Evolutionary conservation across 2,329 filamentous ascomycete species (phyloP).

Genomic region (Colletotrichum godetiae): DNA sequence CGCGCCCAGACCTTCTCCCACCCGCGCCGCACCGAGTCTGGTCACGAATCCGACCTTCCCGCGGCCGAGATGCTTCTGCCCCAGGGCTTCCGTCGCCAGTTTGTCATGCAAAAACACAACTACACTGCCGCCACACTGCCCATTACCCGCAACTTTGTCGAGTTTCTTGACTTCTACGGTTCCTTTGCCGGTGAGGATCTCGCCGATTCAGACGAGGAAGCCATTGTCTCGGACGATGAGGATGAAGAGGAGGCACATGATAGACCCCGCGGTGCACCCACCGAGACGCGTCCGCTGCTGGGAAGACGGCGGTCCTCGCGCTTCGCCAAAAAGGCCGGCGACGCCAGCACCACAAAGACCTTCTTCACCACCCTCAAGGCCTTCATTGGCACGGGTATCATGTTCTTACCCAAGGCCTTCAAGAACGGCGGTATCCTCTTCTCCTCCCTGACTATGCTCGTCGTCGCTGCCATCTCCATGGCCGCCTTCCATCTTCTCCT

Average conservation of each 20-base stretch:
- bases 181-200: conserved; percentile 81
- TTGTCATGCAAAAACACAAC: conserved; percentile 50
- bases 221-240: conserved; percentile 56
- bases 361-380: conserved; percentile 85
- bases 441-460: conserved; percentile 75
- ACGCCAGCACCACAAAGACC: conserved; percentile 76
- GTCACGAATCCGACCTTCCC: conserved; percentile 36
- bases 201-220: conserved; percentile 70
- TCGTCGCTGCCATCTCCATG: conserved; percentile 74
- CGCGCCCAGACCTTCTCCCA: conserved; percentile 77
- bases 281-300: conserved; percentile 72
- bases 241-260: conserved; percentile 53
- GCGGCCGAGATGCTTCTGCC: conserved; percentile 36
- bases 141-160: conserved; percentile 77
- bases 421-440: conserved; percentile 82
- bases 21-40: conserved; percentile 43
- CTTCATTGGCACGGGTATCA: conserved; percentile 83
- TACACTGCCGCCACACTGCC: conserved; percentile 50
- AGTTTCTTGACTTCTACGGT: conserved; percentile 81
- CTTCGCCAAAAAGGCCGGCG: conserved; percentile 55
- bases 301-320: conserved; percentile 64
- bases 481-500: conserved; percentile 79
- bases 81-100: conserved; percentile 59
- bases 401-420: conserved; percentile 85
- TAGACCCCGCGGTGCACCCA: conserved; percentile 36